These are phyloP conservation scores for Pseudozyma sp. DNA, from an alignment of 1,284 basidiomycete species.

Conservation along the genomic window DNA sequence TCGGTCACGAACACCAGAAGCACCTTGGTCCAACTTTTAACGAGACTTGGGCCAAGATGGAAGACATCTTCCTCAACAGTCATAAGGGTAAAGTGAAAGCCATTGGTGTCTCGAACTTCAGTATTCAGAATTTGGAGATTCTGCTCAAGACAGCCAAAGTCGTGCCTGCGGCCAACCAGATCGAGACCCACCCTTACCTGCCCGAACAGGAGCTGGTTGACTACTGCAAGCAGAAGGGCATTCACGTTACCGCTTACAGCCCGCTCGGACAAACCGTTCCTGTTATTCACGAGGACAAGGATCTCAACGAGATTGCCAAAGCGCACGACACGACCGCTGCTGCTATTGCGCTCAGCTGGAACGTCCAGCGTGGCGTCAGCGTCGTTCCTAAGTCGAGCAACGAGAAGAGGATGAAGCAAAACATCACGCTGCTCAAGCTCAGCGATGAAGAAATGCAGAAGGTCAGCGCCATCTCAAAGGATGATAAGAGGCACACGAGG, in stretches of 20 bases:
- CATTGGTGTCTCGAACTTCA: constrained; percentile 75
- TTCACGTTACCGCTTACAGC: constrained; percentile 83
- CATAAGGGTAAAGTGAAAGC: constrained; percentile 57
- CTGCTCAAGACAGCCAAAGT: constrained; percentile 55
- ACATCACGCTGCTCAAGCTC: constrained; percentile 78
- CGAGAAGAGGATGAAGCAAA: constrained; percentile 79
- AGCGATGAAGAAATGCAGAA: constrained; percentile 74
- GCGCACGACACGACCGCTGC: constrained; percentile 74
- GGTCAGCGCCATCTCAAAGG: constrained; percentile 47
- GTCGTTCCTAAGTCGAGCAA: constrained; percentile 69
- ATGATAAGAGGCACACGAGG: constrained; percentile 45
- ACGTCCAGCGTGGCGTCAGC: constrained; percentile 75
- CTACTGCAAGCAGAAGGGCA: constrained; percentile 78
- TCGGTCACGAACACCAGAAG: constrained; percentile 35
- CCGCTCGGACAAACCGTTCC: constrained; percentile 83
- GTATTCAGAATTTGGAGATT: constrained; percentile 45
- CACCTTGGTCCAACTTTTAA: constrained; percentile 47
- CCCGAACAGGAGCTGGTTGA: constrained; percentile 76
- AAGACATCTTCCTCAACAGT: constrained; percentile 59
- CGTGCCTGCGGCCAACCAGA: constrained; percentile 60
- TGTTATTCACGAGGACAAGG: constrained; percentile 79
- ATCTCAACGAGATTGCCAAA: constrained; percentile 76
- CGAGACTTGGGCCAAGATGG: constrained; percentile 62
- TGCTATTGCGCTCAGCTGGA: constrained; percentile 77
- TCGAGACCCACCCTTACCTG: constrained; percentile 57